phyloP scores from a whole-genome alignment of 257 asterid genomes.

The Jaltomata sinuosa region DNA sequence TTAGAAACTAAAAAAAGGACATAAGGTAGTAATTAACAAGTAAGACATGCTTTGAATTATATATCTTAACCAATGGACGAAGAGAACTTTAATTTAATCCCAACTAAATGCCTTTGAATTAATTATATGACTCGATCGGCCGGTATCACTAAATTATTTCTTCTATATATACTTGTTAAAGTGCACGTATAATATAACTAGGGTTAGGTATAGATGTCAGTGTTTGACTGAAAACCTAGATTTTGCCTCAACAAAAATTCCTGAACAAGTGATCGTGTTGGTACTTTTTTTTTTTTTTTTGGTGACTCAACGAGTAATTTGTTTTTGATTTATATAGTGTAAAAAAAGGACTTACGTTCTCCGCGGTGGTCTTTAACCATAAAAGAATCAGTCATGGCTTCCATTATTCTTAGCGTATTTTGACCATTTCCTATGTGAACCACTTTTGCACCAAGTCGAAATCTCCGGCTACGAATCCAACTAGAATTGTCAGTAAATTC shows the following conservation, averaged over 20 bases:
- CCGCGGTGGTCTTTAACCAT: conserved; percentile 74
- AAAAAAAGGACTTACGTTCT: conserved; percentile 35
- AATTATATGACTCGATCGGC: neutral
- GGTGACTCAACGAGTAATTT: neutral
- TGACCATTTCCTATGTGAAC: conserved; percentile 1
- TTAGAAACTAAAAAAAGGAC: neutral
- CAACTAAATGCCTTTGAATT: neutral
- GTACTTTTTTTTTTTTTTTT: too few species aligned
- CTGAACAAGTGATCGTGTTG: too few species aligned
- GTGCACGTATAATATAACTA: neutral
- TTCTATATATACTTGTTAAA: neutral
- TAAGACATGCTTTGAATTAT: neutral
- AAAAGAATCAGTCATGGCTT: conserved; percentile 57
- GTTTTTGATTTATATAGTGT: neutral
- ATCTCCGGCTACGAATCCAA: conserved; percentile 64
- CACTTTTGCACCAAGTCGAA: conserved; percentile 55
- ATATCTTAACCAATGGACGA: neutral
- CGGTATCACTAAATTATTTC: neutral
- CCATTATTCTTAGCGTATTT: conserved; percentile 12
- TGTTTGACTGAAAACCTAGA: neutral
- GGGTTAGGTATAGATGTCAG: neutral
- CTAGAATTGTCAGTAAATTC: conserved; percentile 72
- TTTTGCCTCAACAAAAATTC: neutral
- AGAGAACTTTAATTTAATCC: neutral
- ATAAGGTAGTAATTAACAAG: neutral